Evolutionary conservation across 768 basidiomycete species (phyloP).

Genomic region (Podaxis sp.): DNA sequence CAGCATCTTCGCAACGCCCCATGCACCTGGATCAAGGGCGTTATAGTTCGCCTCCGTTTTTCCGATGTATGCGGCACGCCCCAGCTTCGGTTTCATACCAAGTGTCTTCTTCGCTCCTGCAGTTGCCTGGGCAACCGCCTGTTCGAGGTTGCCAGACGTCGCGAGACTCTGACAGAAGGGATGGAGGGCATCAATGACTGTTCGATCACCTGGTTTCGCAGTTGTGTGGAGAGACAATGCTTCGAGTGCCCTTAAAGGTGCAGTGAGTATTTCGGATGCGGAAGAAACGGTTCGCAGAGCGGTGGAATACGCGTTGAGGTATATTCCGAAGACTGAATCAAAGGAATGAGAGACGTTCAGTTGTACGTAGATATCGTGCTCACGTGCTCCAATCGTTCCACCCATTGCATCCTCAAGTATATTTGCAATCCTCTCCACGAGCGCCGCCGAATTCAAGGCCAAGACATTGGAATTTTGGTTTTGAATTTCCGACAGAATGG

Average conservation of each 20-base stretch:
- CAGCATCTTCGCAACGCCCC: conserved; percentile 41
- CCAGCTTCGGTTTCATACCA: conserved; percentile 42
- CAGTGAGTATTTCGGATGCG: background rate
- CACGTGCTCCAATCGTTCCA: conserved; percentile 49
- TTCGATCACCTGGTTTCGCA: conserved; percentile 51
- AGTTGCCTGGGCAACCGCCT: conserved; percentile 32
- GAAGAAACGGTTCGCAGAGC: conserved; percentile 12
- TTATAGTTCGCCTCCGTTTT: background rate
- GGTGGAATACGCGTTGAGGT: conserved; percentile 32
- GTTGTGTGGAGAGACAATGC: conserved; percentile 39
- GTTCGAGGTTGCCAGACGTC: conserved; percentile 16
- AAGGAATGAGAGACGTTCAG: background rate
- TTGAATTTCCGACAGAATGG: background rate
- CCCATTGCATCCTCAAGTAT: conserved; percentile 50
- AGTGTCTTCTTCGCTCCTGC: conserved; percentile 44
- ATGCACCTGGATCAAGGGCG: conserved; percentile 50
- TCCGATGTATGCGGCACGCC: conserved; percentile 40
- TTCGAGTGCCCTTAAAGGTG: conserved; percentile 22
- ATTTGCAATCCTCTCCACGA: conserved; percentile 31
- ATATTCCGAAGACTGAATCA: conserved; percentile 38
- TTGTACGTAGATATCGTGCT: conserved; percentile 17
- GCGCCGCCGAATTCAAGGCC: conserved; percentile 11
- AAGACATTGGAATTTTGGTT: background rate
- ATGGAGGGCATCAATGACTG: conserved; percentile 48
- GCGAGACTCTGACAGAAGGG: conserved; percentile 39